Conservation (phyloP, 2,329 filamentous ascomycete genomes). For the Cladosporium sp. region DNA sequence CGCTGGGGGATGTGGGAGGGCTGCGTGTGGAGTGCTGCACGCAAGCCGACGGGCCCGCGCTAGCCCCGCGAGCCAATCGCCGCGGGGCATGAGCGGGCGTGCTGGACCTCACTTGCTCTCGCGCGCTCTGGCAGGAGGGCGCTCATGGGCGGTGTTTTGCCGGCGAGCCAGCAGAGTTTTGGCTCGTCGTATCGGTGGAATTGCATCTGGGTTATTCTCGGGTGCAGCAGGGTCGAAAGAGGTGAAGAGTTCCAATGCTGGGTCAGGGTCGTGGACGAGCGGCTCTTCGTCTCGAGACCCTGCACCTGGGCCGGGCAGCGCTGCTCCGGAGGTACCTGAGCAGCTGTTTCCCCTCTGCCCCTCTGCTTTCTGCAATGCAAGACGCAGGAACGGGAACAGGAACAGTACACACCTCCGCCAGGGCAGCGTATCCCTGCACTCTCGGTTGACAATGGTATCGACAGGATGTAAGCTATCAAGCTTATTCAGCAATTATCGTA, state of each 20-base stretch:
- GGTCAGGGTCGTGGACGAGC: too few species aligned
- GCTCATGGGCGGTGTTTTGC: background rate
- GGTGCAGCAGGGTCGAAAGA: background rate
- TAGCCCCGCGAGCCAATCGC: background rate
- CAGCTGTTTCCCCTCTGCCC: too few species aligned
- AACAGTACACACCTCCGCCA: too few species aligned
- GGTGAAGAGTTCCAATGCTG: too few species aligned
- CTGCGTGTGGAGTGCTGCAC: too few species aligned
- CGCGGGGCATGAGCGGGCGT: background rate
- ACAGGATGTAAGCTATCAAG: background rate
- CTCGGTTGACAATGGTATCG: too few species aligned
- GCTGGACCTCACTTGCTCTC: constrained; percentile 5
- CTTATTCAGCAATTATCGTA: background rate
- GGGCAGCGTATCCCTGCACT: too few species aligned
- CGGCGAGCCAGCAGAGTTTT: constrained; percentile 4
- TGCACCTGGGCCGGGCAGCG: too few species aligned
- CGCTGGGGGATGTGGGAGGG: background rate
- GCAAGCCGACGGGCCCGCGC: background rate
- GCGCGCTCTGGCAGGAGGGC: background rate
- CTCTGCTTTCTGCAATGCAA: too few species aligned
- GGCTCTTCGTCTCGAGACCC: too few species aligned
- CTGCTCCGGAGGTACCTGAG: too few species aligned
- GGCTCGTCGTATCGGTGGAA: background rate
- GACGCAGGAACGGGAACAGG: too few species aligned
- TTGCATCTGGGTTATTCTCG: background rate